These are phyloP conservation scores for Penicillium cinerascens DNA, from an alignment of 495 filamentous ascomycete genomes.

Conservation along the genomic window DNA sequence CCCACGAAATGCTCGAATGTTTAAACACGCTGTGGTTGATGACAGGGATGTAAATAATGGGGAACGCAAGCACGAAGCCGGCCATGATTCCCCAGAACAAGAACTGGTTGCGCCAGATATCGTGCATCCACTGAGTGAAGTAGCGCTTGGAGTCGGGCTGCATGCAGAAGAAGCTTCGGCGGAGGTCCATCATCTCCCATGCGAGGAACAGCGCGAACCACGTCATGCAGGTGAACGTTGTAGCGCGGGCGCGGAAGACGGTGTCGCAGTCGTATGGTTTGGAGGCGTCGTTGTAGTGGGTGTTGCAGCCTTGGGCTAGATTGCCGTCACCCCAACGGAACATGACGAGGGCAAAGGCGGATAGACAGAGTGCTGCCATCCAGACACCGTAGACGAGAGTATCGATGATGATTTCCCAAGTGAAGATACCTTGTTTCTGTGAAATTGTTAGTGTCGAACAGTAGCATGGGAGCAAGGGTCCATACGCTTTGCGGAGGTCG, in stretches of 20 bases:
- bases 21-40: constrained; percentile 68
- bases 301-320: constrained; percentile 62
- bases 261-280: constrained; percentile 50
- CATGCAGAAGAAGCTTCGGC: constrained; percentile 66
- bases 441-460: constrained; percentile 27
- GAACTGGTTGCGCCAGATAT: constrained; percentile 69
- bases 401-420: constrained; percentile 63
- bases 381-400: constrained; percentile 67
- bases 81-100: constrained; percentile 66
- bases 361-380: constrained; percentile 65
- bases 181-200: constrained; percentile 70
- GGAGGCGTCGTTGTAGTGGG: constrained; percentile 38
- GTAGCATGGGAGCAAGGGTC: not conserved
- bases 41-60: constrained; percentile 67
- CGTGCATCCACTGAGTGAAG: constrained; percentile 55
- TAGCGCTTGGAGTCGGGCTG: constrained; percentile 50
- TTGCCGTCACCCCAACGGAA: constrained; percentile 65
- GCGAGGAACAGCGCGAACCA: constrained; percentile 73
- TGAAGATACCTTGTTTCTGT: constrained; percentile 66
- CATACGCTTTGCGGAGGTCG: constrained; percentile 60
- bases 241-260: constrained; percentile 69
- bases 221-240: constrained; percentile 68
- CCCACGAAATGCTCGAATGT: constrained; percentile 68
- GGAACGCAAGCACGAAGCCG: constrained; percentile 69
- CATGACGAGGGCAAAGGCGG: constrained; percentile 61